These are phyloP conservation scores for Thielaviopsis ethacetica DNA, from an alignment of 2,329 filamentous ascomycete genomes.

Conservation along the genomic window DNA sequence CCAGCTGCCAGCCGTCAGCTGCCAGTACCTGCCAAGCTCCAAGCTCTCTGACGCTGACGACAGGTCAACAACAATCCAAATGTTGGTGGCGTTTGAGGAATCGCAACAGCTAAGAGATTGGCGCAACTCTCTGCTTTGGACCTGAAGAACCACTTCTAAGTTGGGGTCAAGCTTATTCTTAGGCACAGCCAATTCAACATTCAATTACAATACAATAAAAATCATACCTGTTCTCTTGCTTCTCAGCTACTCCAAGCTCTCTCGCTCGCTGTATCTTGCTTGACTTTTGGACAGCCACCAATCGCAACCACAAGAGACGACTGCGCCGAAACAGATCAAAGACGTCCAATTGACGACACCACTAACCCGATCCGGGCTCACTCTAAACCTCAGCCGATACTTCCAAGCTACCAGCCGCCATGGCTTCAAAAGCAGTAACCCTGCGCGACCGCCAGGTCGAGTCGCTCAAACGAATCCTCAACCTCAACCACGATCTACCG, in stretches of 20 bases:
- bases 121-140: neutral
- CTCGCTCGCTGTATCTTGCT: neutral
- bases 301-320: neutral
- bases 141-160: neutral
- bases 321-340: no score
- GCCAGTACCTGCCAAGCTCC: neutral
- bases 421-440: slow-evolving; percentile 2
- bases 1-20: neutral
- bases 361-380: neutral
- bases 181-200: neutral
- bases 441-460: slow-evolving; percentile 10
- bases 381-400: neutral
- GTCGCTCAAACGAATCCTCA: slow-evolving; percentile 88
- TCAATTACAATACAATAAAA: neutral
- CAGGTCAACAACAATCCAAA: neutral
- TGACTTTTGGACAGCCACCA: neutral
- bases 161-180: neutral
- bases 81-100: neutral
- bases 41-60: neutral
- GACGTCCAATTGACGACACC: neutral
- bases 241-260: neutral
- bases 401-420: neutral
- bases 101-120: neutral
- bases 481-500: slow-evolving; percentile 64
- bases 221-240: neutral